Evolutionary conservation across 2,329 filamentous ascomycete species (phyloP).

Genomic region (Meredithiella fracta): DNA sequence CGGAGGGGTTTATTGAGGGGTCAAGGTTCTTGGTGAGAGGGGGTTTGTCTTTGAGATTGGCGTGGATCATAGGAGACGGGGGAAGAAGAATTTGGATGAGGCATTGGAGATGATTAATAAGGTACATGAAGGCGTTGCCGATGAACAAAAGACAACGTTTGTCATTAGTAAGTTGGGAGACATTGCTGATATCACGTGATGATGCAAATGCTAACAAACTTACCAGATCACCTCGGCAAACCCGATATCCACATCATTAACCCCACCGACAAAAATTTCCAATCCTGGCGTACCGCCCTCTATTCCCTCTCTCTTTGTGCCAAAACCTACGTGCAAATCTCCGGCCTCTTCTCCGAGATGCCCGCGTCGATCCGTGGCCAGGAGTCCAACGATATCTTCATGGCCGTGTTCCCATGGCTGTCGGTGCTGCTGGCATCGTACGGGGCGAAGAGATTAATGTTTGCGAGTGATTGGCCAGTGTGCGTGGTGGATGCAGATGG

Average conservation of each 20-base stretch:
- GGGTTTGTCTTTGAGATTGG: slow-evolving; percentile 67
- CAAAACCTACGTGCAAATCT: slow-evolving; percentile 79
- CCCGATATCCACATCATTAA: slow-evolving; percentile 55
- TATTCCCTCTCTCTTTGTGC: slow-evolving; percentile 46
- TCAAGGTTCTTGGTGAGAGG: slow-evolving; percentile 47
- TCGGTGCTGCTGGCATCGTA: slow-evolving; percentile 57
- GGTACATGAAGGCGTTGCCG: slow-evolving; percentile 44
- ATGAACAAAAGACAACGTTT: slow-evolving; percentile 45
- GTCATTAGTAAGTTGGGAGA: slow-evolving; percentile 41
- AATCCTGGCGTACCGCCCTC: slow-evolving; percentile 54
- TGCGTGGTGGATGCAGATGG: slow-evolving; percentile 43
- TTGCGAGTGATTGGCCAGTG: slow-evolving; percentile 86
- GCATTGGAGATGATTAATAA: slow-evolving; percentile 51
- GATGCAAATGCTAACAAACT: neutral
- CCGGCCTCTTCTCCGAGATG: slow-evolving; percentile 70
- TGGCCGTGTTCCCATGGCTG: slow-evolving; percentile 52
- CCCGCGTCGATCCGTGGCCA: slow-evolving; percentile 34
- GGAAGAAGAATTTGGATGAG: slow-evolving; percentile 57
- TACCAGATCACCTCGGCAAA: slow-evolving; percentile 73
- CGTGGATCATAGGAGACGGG: slow-evolving; percentile 63
- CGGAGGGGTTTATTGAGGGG: slow-evolving; percentile 45
- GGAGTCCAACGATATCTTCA: slow-evolving; percentile 40
- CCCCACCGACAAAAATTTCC: slow-evolving; percentile 40
- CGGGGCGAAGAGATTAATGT: slow-evolving; percentile 60
- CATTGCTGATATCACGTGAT: neutral